Conservation (phyloP, 164 flowering plant genomes). For the Buxus sempervirens region DNA sequence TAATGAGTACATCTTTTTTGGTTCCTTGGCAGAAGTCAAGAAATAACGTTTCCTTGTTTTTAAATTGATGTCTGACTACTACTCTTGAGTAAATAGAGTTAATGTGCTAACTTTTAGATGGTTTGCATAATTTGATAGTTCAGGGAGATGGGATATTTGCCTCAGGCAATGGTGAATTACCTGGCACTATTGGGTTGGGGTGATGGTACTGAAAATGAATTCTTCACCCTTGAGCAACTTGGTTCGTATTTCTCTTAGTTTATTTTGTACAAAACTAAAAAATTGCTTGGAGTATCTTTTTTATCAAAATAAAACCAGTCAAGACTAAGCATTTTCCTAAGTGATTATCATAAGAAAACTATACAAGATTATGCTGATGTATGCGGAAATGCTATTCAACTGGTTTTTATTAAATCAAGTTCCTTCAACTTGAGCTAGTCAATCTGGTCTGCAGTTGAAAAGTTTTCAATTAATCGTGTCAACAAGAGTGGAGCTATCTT, state of each 20-base stretch:
- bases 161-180: constrained; percentile 94
- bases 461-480: constrained; percentile 84
- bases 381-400: background rate
- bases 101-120: background rate
- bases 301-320: too few species aligned
- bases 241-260: constrained; percentile 46
- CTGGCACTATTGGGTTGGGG: constrained; percentile 99
- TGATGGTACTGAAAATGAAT: constrained; percentile 94
- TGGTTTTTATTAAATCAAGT: background rate
- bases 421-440: constrained; percentile 2
- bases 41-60: constrained; percentile 1
- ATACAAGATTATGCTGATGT: background rate
- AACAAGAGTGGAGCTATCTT: constrained; percentile 94
- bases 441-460: constrained; percentile 58
- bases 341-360: background rate
- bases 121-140: constrained; percentile 40
- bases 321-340: too few species aligned
- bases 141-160: constrained; percentile 94
- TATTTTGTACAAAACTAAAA: background rate
- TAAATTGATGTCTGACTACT: background rate
- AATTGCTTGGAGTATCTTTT: too few species aligned
- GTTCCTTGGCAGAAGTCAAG: background rate
- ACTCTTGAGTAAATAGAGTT: background rate
- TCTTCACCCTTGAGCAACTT: constrained; percentile 78
- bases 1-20: background rate